Percentiles rank a stretch among this genome's conserved stretches.
These are phyloP conservation scores for Amorphotheca resinae DNA, from an alignment of 495 filamentous ascomycete genomes.

Conservation along the genomic window DNA sequence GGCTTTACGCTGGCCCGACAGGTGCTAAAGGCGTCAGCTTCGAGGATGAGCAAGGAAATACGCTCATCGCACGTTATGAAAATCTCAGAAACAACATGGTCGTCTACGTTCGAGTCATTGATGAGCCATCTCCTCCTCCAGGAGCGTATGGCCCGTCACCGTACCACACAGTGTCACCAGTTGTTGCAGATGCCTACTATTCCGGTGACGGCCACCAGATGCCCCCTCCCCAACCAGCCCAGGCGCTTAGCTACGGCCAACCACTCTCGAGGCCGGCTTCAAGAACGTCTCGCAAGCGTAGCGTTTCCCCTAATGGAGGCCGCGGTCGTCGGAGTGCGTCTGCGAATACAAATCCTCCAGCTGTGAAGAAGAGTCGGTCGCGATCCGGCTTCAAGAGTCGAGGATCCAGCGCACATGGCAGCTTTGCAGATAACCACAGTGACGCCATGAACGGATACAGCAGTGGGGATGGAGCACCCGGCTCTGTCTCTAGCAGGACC, in stretches of 20 bases:
- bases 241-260: slow-evolving; percentile 40
- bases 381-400: slow-evolving; percentile 56
- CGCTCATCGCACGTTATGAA: slow-evolving; percentile 87
- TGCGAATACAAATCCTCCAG: slow-evolving; percentile 36
- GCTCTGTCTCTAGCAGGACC: slow-evolving; percentile 58
- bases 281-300: slow-evolving; percentile 58
- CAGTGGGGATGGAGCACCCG: slow-evolving; percentile 67
- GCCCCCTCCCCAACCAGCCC: slow-evolving; percentile 35
- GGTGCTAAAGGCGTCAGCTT: slow-evolving; percentile 73
- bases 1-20: slow-evolving; percentile 57
- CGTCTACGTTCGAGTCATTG: slow-evolving; percentile 79
- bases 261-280: slow-evolving; percentile 54
- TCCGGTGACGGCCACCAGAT: slow-evolving; percentile 28
- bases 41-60: slow-evolving; percentile 74
- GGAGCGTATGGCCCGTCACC: slow-evolving; percentile 23
- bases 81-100: slow-evolving; percentile 84
- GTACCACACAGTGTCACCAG: slow-evolving; percentile 26
- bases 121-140: slow-evolving; percentile 38
- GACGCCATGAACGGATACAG: slow-evolving; percentile 61
- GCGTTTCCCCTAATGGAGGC: slow-evolving; percentile 63
- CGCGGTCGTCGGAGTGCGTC: slow-evolving; percentile 71
- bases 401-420: slow-evolving; percentile 52
- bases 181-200: slow-evolving; percentile 20
- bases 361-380: slow-evolving; percentile 49
- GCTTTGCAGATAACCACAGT: slow-evolving; percentile 42